phyloP scores from a whole-genome alignment of 2,329 filamentous ascomycete genomes.

The Epichloe typhina region DNA sequence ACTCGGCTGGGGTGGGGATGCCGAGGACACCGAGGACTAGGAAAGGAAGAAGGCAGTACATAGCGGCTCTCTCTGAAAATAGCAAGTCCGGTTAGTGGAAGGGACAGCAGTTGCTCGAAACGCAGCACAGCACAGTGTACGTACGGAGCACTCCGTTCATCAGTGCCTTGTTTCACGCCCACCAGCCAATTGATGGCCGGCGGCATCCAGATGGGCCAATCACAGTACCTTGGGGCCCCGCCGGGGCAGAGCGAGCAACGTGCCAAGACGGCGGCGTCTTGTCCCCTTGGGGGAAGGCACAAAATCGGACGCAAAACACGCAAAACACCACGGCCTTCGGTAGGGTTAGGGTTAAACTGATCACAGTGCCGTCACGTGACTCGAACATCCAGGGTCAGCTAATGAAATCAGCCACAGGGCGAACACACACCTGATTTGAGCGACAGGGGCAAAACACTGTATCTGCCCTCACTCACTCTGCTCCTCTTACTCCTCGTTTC shows the following conservation, averaged over 20 bases:
- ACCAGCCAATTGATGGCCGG: too few species aligned
- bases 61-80: not conserved
- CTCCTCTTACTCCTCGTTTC: not conserved
- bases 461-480: not conserved
- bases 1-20: slow-evolving; percentile 1
- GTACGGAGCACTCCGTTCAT: too few species aligned
- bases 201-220: not conserved
- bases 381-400: not conserved
- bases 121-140: too few species aligned
- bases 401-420: not conserved
- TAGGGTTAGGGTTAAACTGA: slow-evolving; percentile 2
- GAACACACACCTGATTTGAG: not conserved
- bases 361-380: not conserved
- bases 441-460: not conserved
- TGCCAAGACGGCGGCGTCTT: not conserved
- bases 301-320: not conserved
- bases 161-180: too few species aligned
- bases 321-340: not conserved
- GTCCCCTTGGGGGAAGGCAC: not conserved
- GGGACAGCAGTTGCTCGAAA: too few species aligned
- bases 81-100: not conserved
- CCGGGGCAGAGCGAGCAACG: not conserved
- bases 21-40: not conserved
- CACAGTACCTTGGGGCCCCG: not conserved
- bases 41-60: too few species aligned